Base-by-base conservation (phyloP, 2,329 filamentous ascomycete genomes). In the Trichophyton benhamiae region DNA sequence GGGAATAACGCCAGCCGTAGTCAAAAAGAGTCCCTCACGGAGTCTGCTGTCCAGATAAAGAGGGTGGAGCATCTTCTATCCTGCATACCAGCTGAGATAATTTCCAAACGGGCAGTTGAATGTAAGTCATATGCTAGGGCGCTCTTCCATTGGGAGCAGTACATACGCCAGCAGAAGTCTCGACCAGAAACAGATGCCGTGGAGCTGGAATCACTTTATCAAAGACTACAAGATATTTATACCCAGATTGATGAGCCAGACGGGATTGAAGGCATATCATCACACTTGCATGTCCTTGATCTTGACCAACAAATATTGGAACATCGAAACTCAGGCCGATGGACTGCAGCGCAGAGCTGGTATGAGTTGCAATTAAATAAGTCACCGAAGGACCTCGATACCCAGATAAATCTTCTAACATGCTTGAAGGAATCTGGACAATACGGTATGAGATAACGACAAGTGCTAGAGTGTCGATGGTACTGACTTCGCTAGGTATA, bases 231-330 rank as follows among this genome's bases (percentile, higher is more conserved):
- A 70, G 86, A 92, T 60, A 96, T 99, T 17, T 99, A 99, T 73
- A 89, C 90, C 0, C 88, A 96, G 67, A 97, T 99, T 63, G 94
- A 99, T 69, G 94, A 99, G 68, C 95, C 94, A 0, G 94, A 99
- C 72, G 91, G 92, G 0, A 86, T 99, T 38, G 91, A 97, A 71
- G 94, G 94, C 2, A 92, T 99, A 63, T 95, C 92, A 1, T 85
- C 90, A 20, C 88, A 94, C 71, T 78, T 97, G 2, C 87, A 88
- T 62, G 84, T 91, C 9, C 78, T 97, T n/a, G 89, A 95, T 66
- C 87, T 96, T 58, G 88, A 96, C 63, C 92, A 96, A 71, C 91
- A 97, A 71, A 87, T 96, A 36, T 80, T 96, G 61, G 90, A 95
- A 68, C 91, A 99, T 74, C 85, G 88, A 62, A 97, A 96, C 72